phyloP scores from a whole-genome alignment of 768 basidiomycete genomes.

The Serendipita vermifera region DNA sequence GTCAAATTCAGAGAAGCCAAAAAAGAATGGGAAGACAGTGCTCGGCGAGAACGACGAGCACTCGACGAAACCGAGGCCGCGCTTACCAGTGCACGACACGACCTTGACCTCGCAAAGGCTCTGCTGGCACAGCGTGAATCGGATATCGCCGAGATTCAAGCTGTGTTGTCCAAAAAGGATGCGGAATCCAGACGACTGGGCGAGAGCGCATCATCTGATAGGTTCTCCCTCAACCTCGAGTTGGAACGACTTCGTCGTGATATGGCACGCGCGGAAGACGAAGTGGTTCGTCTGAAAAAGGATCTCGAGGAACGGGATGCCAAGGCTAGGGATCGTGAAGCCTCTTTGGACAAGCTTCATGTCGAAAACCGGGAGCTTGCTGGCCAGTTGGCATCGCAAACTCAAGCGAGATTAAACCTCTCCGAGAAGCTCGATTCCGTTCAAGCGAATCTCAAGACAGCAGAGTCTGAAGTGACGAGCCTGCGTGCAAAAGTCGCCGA shows the following conservation, averaged over 20 bases:
- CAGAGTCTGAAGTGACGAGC: constrained; percentile 52
- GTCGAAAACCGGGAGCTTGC: constrained; percentile 71
- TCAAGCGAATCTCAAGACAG: constrained; percentile 45
- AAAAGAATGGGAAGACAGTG: constrained; percentile 47
- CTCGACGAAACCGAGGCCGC: constrained; percentile 61
- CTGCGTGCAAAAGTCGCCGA: constrained; percentile 54
- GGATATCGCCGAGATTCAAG: constrained; percentile 63
- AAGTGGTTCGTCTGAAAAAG: constrained; percentile 53
- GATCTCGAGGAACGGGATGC: constrained; percentile 58
- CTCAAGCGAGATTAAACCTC: constrained; percentile 73
- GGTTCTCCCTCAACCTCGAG: constrained; percentile 82
- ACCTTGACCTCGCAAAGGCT: constrained; percentile 48
- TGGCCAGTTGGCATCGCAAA: constrained; percentile 66
- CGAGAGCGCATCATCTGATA: constrained; percentile 69
- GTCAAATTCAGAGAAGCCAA: constrained; percentile 27
- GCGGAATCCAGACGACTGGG: constrained; percentile 66
- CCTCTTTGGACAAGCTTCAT: constrained; percentile 59
- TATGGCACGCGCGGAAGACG: constrained; percentile 64
- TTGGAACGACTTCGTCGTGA: constrained; percentile 78
- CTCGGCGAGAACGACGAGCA: constrained; percentile 46
- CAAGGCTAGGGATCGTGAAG: constrained; percentile 54
- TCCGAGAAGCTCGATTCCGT: constrained; percentile 78
- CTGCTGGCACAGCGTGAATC: constrained; percentile 58
- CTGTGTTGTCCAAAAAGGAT: constrained; percentile 56
- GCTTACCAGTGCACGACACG: constrained; percentile 47